Percentiles rank a stretch among this genome's conserved stretches.
These are phyloP conservation scores for Bruguiera sexangula DNA, from an alignment of 345 rosid genomes.

Conservation along the genomic window DNA sequence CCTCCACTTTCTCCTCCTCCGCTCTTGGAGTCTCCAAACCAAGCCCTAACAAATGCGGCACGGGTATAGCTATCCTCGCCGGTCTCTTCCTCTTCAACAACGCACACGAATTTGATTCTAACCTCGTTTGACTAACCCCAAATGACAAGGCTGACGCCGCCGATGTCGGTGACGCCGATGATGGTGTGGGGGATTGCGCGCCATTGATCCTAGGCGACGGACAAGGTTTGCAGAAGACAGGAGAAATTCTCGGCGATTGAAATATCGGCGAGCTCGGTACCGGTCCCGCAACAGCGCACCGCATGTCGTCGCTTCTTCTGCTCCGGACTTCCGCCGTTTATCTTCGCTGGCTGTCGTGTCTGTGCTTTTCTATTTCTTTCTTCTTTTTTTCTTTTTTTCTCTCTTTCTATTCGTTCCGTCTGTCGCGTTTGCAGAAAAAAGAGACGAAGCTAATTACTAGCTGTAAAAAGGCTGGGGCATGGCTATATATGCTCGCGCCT, in stretches of 20 bases:
- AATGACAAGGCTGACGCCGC: slow-evolving; percentile 9
- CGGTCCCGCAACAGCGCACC: slow-evolving; percentile 20
- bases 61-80: slow-evolving; percentile 33
- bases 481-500: background rate
- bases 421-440: too few relatives aligned
- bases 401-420: too few relatives aligned
- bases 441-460: too few relatives aligned
- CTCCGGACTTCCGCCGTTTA: background rate
- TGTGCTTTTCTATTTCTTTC: background rate
- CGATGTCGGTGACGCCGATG: slow-evolving; percentile 1
- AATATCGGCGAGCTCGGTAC: slow-evolving; percentile 37
- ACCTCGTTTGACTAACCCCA: background rate
- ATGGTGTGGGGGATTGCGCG: slow-evolving; percentile 7
- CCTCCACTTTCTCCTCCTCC: slow-evolving; percentile 22
- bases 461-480: background rate
- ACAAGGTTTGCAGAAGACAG: slow-evolving; percentile 21
- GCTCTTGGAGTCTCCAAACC: slow-evolving; percentile 11
- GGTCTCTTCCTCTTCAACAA: slow-evolving; percentile 44
- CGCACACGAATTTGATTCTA: slow-evolving; percentile 9
- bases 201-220: slow-evolving; percentile 17
- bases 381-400: background rate
- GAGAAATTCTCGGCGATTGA: slow-evolving; percentile 29
- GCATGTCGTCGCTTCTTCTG: slow-evolving; percentile 15
- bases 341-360: background rate
- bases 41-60: slow-evolving; percentile 11